Base-by-base conservation (phyloP, 768 basidiomycete species). In the Coprinellus micaceus region DNA sequence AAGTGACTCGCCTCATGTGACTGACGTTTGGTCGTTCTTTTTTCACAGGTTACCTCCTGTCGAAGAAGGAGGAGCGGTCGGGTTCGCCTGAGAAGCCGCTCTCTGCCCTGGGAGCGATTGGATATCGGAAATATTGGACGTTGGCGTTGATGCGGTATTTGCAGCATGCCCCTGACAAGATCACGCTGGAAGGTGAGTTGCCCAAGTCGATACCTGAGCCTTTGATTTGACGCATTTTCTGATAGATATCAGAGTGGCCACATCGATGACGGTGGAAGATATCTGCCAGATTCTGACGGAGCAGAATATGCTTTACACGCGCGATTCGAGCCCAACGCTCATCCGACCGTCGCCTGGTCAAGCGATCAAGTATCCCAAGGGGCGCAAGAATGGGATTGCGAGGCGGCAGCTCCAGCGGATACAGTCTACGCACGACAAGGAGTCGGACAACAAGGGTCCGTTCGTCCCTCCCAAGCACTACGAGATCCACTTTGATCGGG, bases 81-180 rank as follows among this genome's bases (percentile, higher is more conserved):
- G 97, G 97, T 21, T 93, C 95, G 6, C 97, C 97, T 1, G 97
- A 99, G 70, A 95, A 95, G 64, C 97, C 97, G 12, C 82, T 99
- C 12, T 98, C 94, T 41, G 88, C 83, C 39, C 81, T 99, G 24
- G 97, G 97, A 22, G 88, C 91, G 12, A 77, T 98, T 52, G 91
- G 93, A n/a, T 99, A 99, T 74, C 86, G 80, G 74, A 91, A 87
- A 60, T 98, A 98, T 67, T 98, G 97, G 96, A 91, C 86, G 2
- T 74, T 94, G 44, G 80, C 92, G 33, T 66, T 98, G 52, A 94
- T 94, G 84, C 81, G 86, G 53, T 95, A 86, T 71, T 71, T 83
- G 53, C 75, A 77, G 39, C 79, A 77, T 13, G 82, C 83, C 12
- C 78, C 85, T n/a, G 76, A 75, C 30, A 74, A 80, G 51, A 81